Evolutionary conservation across 768 basidiomycete species (phyloP).

Genomic region (Termitomyces sp.): DNA sequence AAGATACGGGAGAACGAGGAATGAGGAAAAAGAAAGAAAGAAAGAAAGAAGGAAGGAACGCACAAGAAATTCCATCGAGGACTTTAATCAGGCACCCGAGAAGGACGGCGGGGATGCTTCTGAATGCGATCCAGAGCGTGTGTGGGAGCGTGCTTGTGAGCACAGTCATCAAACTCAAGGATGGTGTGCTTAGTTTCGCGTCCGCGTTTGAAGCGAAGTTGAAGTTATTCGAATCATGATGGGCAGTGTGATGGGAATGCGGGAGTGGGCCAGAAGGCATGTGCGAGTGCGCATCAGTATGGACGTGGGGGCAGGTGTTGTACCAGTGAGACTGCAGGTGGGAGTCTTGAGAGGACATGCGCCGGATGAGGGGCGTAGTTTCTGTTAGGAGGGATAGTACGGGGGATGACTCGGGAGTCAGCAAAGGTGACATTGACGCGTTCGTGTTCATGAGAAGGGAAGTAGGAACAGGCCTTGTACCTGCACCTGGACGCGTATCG

Average conservation of each 20-base stretch:
- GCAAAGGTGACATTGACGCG: slow-evolving; percentile 1
- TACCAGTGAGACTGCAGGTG: too few species aligned
- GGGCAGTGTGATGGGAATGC: too few species aligned
- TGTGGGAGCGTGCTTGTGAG: neutral
- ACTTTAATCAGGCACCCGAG: slow-evolving; percentile 86
- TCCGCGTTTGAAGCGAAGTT: too few species aligned
- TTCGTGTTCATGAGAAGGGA: too few species aligned
- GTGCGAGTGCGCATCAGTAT: neutral
- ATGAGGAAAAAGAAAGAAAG: too few species aligned
- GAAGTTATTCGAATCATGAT: too few species aligned
- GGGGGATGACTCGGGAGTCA: too few species aligned
- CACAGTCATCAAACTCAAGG: too few species aligned
- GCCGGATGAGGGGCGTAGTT: slow-evolving; percentile 14
- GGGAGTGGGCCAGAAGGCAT: neutral
- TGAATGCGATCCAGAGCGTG: slow-evolving; percentile 23
- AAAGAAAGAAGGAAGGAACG: slow-evolving; percentile 30
- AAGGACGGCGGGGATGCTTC: slow-evolving; percentile 76
- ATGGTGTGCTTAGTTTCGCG: too few species aligned
- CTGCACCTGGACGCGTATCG: neutral
- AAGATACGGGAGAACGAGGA: too few species aligned
- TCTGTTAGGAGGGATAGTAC: slow-evolving; percentile 6
- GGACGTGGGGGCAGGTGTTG: too few species aligned
- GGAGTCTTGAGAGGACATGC: neutral
- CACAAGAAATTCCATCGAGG: slow-evolving; percentile 90
- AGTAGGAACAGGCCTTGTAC: too few species aligned